A percentile compares a stretch with the other conserved stretches of the same genome.
Conservation (phyloP, 176 grass and related monocot genomes). For the Hsuehochloa calcarea region DNA sequence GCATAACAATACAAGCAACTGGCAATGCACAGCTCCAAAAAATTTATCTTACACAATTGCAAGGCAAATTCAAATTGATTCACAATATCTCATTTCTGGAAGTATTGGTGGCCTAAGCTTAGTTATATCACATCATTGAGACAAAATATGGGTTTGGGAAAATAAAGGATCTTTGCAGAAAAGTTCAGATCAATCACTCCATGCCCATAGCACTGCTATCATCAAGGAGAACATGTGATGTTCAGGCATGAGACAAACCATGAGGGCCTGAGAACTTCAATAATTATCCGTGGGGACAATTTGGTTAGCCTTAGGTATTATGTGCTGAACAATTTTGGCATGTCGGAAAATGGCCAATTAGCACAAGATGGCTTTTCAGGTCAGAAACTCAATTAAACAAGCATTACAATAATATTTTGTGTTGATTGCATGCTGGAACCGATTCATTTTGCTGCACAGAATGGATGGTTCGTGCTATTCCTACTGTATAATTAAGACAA, state of each 20-base stretch:
- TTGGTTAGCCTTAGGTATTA: slow-evolving; percentile 44
- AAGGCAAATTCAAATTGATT: background rate
- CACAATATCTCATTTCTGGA: background rate
- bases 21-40: background rate
- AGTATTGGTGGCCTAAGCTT: background rate
- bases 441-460: background rate
- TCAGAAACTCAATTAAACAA: background rate
- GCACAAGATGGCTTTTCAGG: background rate
- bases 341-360: slow-evolving; percentile 16
- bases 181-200: slow-evolving; percentile 17
- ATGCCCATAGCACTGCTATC: slow-evolving; percentile 36
- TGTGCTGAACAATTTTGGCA: slow-evolving; percentile 33
- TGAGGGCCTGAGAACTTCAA: slow-evolving; percentile 33
- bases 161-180: slow-evolving; percentile 20
- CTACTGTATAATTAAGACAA: background rate
- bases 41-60: background rate
- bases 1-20: background rate
- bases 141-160: background rate
- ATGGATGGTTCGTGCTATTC: background rate
- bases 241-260: slow-evolving; percentile 44
- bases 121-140: background rate
- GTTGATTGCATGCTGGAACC: background rate
- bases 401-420: background rate
- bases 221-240: slow-evolving; percentile 48
- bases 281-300: slow-evolving; percentile 45